Evolutionary conservation across 768 basidiomycete species (phyloP).

Genomic region (Xerocomellus amylosporus): DNA sequence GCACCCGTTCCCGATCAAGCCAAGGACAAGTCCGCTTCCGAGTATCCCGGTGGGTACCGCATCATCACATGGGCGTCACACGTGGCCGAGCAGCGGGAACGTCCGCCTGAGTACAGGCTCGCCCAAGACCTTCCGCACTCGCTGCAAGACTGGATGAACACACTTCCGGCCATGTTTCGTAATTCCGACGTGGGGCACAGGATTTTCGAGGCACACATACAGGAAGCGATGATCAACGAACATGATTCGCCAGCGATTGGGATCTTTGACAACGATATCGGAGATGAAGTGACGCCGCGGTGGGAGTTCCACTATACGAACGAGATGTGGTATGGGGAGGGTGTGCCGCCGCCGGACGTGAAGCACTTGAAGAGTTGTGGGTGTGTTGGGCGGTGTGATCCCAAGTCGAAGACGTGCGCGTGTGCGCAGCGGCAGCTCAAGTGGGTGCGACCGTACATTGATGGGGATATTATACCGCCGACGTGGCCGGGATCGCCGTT

Average conservation of each 20-base stretch:
- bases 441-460: conserved; percentile 29
- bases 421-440: conserved; percentile 60
- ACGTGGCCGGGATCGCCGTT: conserved; percentile 52
- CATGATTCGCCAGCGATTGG: conserved; percentile 64
- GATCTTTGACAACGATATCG: conserved; percentile 62
- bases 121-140: conserved; percentile 57
- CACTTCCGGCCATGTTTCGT: conserved; percentile 40
- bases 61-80: conserved; percentile 25
- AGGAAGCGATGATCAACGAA: conserved; percentile 63
- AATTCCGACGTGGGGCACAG: conserved; percentile 43
- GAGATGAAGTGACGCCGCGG: conserved; percentile 65
- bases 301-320: conserved; percentile 92
- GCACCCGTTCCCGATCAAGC: background rate
- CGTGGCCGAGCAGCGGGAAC: conserved; percentile 14
- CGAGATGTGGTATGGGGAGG: conserved; percentile 68
- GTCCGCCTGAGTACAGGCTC: conserved; percentile 26
- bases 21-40: background rate
- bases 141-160: conserved; percentile 66
- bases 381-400: conserved; percentile 74
- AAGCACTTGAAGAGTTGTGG: conserved; percentile 61
- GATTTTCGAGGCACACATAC: conserved; percentile 65
- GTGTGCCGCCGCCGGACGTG: conserved; percentile 64
- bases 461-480: conserved; percentile 18
- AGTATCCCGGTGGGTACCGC: conserved; percentile 4
- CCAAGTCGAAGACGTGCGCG: conserved; percentile 66